Conservation (phyloP, 805 yeast species). For the Pichia kluyveri region DNA sequence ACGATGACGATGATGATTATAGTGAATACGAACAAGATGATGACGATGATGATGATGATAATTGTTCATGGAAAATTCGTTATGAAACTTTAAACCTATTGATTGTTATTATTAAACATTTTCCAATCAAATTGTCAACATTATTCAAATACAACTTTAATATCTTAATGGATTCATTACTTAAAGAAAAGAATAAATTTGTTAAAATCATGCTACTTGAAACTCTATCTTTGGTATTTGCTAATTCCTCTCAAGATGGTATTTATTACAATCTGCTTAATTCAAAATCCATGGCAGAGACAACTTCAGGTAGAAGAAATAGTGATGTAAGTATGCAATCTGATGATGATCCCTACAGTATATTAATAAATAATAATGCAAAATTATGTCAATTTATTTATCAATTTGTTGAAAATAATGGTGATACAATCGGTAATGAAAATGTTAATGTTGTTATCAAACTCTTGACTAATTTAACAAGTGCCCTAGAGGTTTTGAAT, state of each 20-base stretch:
- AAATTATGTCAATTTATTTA: constrained; percentile 15
- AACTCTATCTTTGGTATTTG: constrained; percentile 34
- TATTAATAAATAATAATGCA: constrained; percentile 7
- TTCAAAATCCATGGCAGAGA: constrained; percentile 16
- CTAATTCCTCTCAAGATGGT: constrained; percentile 22
- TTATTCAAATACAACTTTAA: constrained; percentile 27
- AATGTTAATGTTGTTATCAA: constrained; percentile 16
- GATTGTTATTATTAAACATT: constrained; percentile 28
- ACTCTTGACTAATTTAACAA: constrained; percentile 16
- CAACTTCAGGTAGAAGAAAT: constrained; percentile 14
- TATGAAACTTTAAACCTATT: constrained; percentile 38
- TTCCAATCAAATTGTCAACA: constrained; percentile 29
- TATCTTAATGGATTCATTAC: constrained; percentile 26
- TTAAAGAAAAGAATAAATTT: constrained; percentile 34
- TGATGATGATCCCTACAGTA: constrained; percentile 23
- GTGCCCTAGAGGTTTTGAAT: constrained; percentile 21
- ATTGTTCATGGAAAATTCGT: constrained; percentile 53
- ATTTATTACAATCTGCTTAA: constrained; percentile 24
- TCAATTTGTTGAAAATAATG: constrained; percentile 7
- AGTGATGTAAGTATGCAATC: constrained; percentile 34
- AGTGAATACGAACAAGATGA: constrained; percentile 32
- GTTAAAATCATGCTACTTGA: constrained; percentile 44
- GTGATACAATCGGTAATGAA: constrained; percentile 8
- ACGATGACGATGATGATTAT: constrained; percentile 31
- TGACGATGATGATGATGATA: constrained; percentile 39